Evolutionary conservation across 2,329 filamentous ascomycete species (phyloP), one percentile per base, ranked within the genome.

Genomic region (Malbranchea zuffiana): DNA sequence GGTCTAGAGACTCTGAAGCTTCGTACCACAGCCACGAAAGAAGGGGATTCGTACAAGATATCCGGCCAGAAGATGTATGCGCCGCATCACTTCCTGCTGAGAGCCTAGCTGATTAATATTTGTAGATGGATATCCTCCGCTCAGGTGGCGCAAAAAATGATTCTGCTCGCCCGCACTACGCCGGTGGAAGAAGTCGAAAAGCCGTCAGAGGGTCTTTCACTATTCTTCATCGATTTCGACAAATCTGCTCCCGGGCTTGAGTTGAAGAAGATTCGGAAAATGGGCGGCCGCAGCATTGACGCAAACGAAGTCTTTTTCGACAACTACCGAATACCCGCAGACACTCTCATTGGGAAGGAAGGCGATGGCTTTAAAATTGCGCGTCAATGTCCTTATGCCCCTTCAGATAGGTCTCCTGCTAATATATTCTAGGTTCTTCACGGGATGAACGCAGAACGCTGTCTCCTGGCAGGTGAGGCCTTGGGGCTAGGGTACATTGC

Each of bases 31-130:
- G 85, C 93, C 68, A 85, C 80, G 4, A 84, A 84, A 2, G 55
- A 57, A 10, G 35, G 35, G 5, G 51, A 61, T 31, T 83, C 85
- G 57, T 82, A 80, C 50, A 72, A 78, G 31, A 63, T 94, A 20
- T 84, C 78, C 30, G 86, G 86, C 2, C 67, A 81, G 32, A 94
- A 94, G 68, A 92, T 86, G 0, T n/a, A n/a, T n/a, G n/a, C n/a
- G n/a, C n/a, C n/a, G n/a, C n/a, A n/a, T n/a, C n/a, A n/a, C n/a
- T n/a, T n/a, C n/a, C n/a, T n/a, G n/a, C n/a, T n/a, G n/a, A n/a
- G n/a, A n/a, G n/a, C n/a, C n/a, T n/a, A n/a, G n/a, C n/a, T n/a
- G n/a, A n/a, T n/a, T n/a, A n/a, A n/a, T n/a, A n/a, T n/a, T n/a
- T n/a, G n/a, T n/a, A n/a, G n/a, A n/a, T 94, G 86, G 86, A 94